Conservation (phyloP, 768 basidiomycete genomes). For the Collybia nuda region DNA sequence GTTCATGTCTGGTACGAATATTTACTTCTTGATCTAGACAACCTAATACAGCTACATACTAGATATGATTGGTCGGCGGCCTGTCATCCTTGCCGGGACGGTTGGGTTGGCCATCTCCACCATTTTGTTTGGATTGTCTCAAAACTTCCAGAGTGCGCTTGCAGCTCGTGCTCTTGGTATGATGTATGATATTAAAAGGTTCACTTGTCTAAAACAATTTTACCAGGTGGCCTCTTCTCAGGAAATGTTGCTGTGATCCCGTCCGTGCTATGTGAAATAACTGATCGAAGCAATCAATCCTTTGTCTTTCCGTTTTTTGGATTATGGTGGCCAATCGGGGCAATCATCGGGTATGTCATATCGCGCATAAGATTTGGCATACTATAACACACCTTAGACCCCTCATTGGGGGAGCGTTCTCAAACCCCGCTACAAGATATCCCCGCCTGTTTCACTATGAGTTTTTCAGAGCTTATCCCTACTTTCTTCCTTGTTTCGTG, state of each 20-base stretch:
- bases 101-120: constrained; percentile 47
- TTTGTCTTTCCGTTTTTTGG: constrained; percentile 56
- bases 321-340: constrained; percentile 56
- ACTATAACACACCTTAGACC: constrained; percentile 34
- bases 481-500: constrained; percentile 57
- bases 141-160: constrained; percentile 42
- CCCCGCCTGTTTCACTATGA: constrained; percentile 38
- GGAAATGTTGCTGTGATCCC: constrained; percentile 65
- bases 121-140: constrained; percentile 56
- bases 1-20: constrained; percentile 43
- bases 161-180: constrained; percentile 49
- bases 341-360: constrained; percentile 49
- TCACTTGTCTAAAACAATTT: constrained; percentile 1
- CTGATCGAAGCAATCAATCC: constrained; percentile 57
- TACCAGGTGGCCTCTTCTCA: constrained; percentile 53
- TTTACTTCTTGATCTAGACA: not conserved
- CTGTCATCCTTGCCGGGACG: constrained; percentile 55
- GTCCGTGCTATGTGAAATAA: constrained; percentile 59
- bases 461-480: constrained; percentile 53
- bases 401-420: constrained; percentile 58
- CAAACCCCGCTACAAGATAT: constrained; percentile 50
- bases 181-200: not conserved
- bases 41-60: constrained; percentile 4
- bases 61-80: constrained; percentile 62
- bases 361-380: not conserved